Base-by-base conservation (phyloP, 176 grass and related monocot genomes). In the Saccharum spontaneum region DNA sequence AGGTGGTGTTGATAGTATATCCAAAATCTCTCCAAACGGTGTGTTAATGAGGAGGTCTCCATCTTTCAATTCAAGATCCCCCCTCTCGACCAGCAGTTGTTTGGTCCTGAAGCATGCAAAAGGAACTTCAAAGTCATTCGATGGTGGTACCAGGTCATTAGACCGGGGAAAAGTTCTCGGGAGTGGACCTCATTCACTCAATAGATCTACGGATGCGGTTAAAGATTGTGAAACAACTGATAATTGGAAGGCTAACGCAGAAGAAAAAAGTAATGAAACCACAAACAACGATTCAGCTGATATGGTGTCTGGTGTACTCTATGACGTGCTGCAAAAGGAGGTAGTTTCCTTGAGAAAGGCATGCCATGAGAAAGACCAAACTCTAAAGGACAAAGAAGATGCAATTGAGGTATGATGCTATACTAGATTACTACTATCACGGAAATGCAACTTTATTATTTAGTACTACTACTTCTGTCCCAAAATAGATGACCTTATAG, bases 251-350 rank as follows among this genome's bases (percentile, higher is more conserved):
- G 78, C 71, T 41, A 86, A 39, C 39, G 23, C 81, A 69, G 87
- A 90, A 80, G 89, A 91, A 55, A 92, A 93, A 82, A 50, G n/a
- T 41, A 88, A 75, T 69, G 83, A 91, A 67, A 72, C 75, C 11
- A 80, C 78, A 84, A 85, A 86, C 64, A 83, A 44, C 73, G 79
- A 86, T 37, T 81, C 85, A 73, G 85, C 55, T 83, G 95, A 93
- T 86, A 83, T 59, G 66, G 95, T 98, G 5, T 91, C 95, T 87
- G 92, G 92, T 24, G 71, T 98, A 79, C 87, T 98, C 13, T 98
- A 98, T 91, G 95, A 98, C 62, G 87, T 95, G 80, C 71, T 98
- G 76, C 93, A 98, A 76, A 98, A 98, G 85, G 95, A 98, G 77
- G 95, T 98, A 10, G 79, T 98, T 80, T 88, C 71, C 36, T 90